phyloP scores from a whole-genome alignment of 306 rosid species.

The Ceratonia siliqua region DNA sequence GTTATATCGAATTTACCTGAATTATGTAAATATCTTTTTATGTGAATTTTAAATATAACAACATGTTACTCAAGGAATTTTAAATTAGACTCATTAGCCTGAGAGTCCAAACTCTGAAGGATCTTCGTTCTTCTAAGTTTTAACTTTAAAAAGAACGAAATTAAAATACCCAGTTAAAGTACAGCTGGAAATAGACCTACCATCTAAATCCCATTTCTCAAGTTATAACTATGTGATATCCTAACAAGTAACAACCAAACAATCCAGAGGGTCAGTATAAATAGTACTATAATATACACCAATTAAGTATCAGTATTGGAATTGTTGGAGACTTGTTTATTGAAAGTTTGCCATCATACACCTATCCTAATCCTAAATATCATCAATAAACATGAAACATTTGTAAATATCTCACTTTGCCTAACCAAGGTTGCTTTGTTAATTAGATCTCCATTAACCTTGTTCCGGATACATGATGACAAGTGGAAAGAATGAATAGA shows the following conservation, averaged over 20 bases:
- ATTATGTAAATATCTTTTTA: no score
- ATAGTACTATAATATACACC: neutral
- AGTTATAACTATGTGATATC: neutral
- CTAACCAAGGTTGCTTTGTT: neutral
- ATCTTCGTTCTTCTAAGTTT: no score
- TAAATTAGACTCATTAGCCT: no score
- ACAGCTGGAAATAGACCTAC: neutral
- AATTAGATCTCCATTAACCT: neutral
- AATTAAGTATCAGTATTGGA: neutral
- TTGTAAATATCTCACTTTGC: neutral
- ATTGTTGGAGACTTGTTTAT: neutral
- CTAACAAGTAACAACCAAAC: neutral
- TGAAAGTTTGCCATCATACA: neutral
- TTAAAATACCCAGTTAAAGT: no score
- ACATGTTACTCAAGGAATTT: no score
- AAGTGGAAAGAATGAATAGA: conserved; percentile 5
- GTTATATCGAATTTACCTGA: no score
- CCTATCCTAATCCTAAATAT: neutral
- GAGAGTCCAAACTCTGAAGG: no score
- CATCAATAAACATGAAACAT: neutral
- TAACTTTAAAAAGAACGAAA: no score
- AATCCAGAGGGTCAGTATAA: neutral
- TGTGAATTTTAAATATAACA: no score
- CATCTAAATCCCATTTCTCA: neutral
- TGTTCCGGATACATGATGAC: neutral